Percentiles rank a stretch among this genome's conserved stretches.
Conservation (phyloP, 225 moss, liverwort and hornwort genomes). For the Bryum argenteum region DNA sequence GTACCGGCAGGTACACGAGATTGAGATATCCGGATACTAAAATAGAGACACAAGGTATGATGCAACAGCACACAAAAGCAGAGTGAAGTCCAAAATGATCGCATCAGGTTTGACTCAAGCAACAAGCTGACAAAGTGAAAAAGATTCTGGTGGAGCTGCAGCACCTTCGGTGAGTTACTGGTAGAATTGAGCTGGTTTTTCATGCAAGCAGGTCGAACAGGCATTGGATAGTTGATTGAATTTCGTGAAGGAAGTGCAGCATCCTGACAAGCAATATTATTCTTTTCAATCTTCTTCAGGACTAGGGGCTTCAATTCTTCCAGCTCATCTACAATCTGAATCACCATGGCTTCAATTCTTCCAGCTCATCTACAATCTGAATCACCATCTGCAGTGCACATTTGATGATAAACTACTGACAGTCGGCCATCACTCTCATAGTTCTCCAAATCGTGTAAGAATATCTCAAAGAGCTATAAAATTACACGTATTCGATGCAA, state of each 20-base stretch:
- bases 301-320: no score
- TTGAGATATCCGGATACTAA: slow-evolving; percentile 10
- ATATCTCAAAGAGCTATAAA: background rate
- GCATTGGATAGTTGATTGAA: slow-evolving; percentile 24
- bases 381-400: slow-evolving; percentile 44
- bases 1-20: no score
- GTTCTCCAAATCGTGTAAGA: background rate
- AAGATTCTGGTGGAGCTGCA: no score
- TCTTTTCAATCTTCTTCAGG: slow-evolving; percentile 51
- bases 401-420: slow-evolving; percentile 1
- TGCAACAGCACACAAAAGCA: slow-evolving; percentile 10
- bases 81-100: background rate
- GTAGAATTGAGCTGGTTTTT: slow-evolving; percentile 35
- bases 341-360: slow-evolving; percentile 78
- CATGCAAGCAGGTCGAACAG: slow-evolving; percentile 27
- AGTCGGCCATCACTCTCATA: slow-evolving; percentile 8
- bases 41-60: slow-evolving; percentile 18
- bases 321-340: no score
- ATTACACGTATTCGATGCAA: background rate
- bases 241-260: slow-evolving; percentile 40
- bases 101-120: background rate
- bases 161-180: slow-evolving; percentile 41
- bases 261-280: slow-evolving; percentile 41
- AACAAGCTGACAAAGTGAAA: slow-evolving; percentile 9
- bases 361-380: slow-evolving; percentile 67